phyloP scores from a whole-genome alignment of 108 stramenopile species.

The Schizochytrium sp. region DNA sequence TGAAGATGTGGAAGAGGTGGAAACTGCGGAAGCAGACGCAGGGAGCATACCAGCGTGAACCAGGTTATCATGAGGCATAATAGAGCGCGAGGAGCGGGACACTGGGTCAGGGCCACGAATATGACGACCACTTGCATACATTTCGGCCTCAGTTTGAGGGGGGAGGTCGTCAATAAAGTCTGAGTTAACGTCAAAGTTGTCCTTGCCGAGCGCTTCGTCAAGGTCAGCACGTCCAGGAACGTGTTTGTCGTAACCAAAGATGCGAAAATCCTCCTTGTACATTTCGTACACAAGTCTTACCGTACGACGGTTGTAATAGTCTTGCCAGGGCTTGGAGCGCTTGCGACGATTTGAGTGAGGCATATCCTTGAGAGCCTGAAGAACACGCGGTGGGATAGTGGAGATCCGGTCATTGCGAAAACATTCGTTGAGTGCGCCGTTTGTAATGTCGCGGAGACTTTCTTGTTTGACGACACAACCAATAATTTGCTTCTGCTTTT shows the following conservation, averaged over 20 bases:
- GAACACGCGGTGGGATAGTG: not conserved
- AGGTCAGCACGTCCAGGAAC: conserved; percentile 23
- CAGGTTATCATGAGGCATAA: not conserved
- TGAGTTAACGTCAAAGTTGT: not conserved
- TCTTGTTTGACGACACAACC: conserved; percentile 79
- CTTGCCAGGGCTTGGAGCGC: conserved; percentile 57
- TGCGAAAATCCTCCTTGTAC: conserved; percentile 38
- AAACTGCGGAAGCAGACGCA: too few species aligned
- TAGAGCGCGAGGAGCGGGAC: not conserved
- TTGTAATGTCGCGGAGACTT: conserved; percentile 65
- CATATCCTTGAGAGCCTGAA: conserved; percentile 50
- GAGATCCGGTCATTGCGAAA: not conserved
- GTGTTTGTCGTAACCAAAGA: conserved; percentile 30
- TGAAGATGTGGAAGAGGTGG: too few species aligned
- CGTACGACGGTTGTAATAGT: conserved; percentile 50
- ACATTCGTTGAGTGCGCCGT: conserved; percentile 33
- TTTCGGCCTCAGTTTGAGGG: not conserved
- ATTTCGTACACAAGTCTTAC: conserved; percentile 45
- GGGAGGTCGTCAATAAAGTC: not conserved
- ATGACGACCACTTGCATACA: not conserved
- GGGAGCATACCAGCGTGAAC: not conserved
- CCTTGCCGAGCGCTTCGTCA: not conserved
- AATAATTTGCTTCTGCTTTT: conserved; percentile 72
- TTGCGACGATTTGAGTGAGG: conserved; percentile 57
- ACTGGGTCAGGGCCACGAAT: not conserved